Evolutionary conservation across 2,329 filamentous ascomycete genomes (phyloP).

Genomic region (Hypoxylon rubiginosum): DNA sequence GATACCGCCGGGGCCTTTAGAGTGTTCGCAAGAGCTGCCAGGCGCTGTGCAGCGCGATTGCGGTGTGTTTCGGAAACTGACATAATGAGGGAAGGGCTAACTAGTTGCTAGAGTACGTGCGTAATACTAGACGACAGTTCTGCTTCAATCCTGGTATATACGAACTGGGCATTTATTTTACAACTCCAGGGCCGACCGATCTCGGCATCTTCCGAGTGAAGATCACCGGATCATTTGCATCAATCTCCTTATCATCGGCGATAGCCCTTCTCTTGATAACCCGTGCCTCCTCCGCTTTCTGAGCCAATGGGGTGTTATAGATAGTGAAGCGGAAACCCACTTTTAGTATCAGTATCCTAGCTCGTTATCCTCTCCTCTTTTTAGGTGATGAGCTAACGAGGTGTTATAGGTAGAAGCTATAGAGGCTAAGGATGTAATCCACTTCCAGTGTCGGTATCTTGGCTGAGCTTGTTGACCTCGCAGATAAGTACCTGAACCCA

Average conservation of each 20-base stretch:
- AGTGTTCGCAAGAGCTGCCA: neutral
- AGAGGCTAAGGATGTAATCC: neutral
- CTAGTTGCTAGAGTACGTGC: neutral
- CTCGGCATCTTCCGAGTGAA: slow-evolving; percentile 3
- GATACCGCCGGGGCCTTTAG: neutral
- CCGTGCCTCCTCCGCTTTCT: neutral
- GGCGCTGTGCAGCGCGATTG: slow-evolving; percentile 1
- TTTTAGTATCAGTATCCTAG: slow-evolving; percentile 1
- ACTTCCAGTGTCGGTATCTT: neutral
- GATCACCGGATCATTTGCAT: neutral
- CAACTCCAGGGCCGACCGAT: neutral
- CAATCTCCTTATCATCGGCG: slow-evolving; percentile 2
- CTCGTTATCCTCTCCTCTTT: neutral
- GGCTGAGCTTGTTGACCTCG: neutral
- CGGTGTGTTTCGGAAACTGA: neutral
- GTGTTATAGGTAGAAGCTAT: neutral
- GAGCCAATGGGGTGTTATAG: neutral
- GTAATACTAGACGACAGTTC: neutral
- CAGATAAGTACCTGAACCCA: neutral
- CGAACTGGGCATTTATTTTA: neutral
- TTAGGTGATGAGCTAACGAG: neutral
- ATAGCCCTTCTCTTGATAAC: neutral
- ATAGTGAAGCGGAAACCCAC: neutral
- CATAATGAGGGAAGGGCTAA: neutral
- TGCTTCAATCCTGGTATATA: no score